Evolutionary conservation across 208 protist genomes (phyloP), one percentile per base, ranked within the genome.

Genomic region (Entamoeba histolytica): DNA sequence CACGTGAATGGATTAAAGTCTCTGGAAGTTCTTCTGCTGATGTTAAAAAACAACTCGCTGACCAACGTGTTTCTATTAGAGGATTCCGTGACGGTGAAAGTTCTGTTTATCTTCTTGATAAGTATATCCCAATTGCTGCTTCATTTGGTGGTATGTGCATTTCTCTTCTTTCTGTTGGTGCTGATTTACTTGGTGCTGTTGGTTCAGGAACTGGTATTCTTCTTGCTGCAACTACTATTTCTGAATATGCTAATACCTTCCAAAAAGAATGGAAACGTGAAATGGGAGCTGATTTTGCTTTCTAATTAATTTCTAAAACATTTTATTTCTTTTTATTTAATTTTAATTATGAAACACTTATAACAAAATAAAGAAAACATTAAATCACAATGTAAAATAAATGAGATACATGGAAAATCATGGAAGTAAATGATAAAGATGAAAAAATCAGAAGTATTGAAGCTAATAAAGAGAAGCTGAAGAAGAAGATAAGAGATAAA

Each of bases 211-310:
- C 99, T 14, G 99, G 99, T 96, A 99, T 99, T 94, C 95, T 99
- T 5, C 96, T 99, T 23, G 98, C 98, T 61, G 98, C 99, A 8
- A 99, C 98, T 39, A 99, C 98, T 96, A 99, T 99, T 95, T 99
- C 99, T 95, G 97, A 99, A 96, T 99, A 98, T 96, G 99, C 97
- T 95, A 99, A 99, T 96, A 98, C 98, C 31, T 97, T 99, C 49
- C 97, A 49, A 49, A 50, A 57, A 49, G 49, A 92, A 50, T 35
- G 6, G 69, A 87, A 87, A 61, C 8, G 17, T 8, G 52, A 61
- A 61, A 61, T 61, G 52, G 52, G 52, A 23, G 8, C 52, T 8
- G 52, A 61, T 61, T 61, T 61, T 17, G 52, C 52, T 61, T 61
- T 61, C 52, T 61, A 61, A 61, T 61, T 61, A n/a, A n/a, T n/a